Evolutionary conservation across 1,284 basidiomycete genomes (phyloP), one percentile per base, ranked within the genome.

Genomic region (Gymnopus androsaceus): DNA sequence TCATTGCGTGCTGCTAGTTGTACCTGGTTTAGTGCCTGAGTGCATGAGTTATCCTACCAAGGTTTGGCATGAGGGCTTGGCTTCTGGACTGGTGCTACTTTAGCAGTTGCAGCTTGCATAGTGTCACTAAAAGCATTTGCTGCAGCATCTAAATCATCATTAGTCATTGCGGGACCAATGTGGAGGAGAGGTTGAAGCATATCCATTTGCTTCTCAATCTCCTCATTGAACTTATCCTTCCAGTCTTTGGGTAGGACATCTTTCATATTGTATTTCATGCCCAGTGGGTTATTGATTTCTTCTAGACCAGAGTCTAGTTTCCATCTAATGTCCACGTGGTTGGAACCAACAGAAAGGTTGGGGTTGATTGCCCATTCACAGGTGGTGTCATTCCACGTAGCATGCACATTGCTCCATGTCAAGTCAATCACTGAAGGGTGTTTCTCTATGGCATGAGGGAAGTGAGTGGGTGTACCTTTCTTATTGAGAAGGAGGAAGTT

Each of bases 221-320:
- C n/a, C 14, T 53, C 23, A 15, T 36, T 27, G 21, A 53, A 53
- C 9, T 15, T 25, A 4, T 30, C 28, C 11, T 8, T 44, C 40
- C 51, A 53, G 9, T 53, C 41, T 23, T 38, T 42, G 3, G 45
- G 45, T 19, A 42, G 25, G 7, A 38, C 38, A 3, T 50, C 38
- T 23, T 49, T 49, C 23, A 55, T 21, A 17, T 19, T 41, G 54
- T 55, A 55, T 19, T 55, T 55, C 9, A 41, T 31, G 3, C 47
- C 47, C 5, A 21, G 15, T 8, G 40, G 38, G 28, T 50, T 55
- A 3, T 49, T n/a, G 8, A 55, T 15, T 34, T 31, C 23, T 7
- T 2, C 17, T 9, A 21, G 7, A 3, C 11, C 37, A 30, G 27
- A 25, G 46, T 50, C 27, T 6, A 28, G 36, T 7, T 11, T 19